A percentile compares a stretch with the other conserved stretches of the same genome.
Evolutionary conservation across 176 grass and related monocot species (phyloP).

Genomic region (Areca catechu): DNA sequence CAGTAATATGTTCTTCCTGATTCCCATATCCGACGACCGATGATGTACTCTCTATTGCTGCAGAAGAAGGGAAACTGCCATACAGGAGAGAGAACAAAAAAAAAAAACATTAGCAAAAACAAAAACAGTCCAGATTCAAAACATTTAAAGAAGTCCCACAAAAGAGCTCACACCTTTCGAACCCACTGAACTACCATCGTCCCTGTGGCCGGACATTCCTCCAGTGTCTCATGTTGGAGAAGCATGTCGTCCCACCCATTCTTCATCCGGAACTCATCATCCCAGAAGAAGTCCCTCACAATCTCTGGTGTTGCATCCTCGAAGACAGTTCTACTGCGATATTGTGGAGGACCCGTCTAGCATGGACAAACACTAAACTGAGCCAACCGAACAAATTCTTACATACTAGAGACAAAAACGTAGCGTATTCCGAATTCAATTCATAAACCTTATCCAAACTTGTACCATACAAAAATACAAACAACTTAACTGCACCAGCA

Average conservation of each 20-base stretch:
- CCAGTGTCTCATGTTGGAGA: conserved; percentile 51
- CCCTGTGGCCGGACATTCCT: conserved; percentile 60
- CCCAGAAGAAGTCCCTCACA: conserved; percentile 94
- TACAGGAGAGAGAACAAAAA: conserved; percentile 2
- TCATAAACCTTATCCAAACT: too few relatives aligned
- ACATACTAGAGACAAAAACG: neutral
- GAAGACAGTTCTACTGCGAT: conserved; percentile 72
- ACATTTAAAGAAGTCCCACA: neutral
- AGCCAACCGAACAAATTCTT: neutral
- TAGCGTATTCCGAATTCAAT: too few relatives aligned
- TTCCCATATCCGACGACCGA: conserved; percentile 86
- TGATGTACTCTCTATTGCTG: conserved; percentile 85
- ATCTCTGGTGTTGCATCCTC: conserved; percentile 64
- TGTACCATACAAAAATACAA: neutral
- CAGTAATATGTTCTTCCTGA: conserved; percentile 65
- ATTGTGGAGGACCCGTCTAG: conserved; percentile 68
- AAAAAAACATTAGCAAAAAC: conserved; percentile 1
- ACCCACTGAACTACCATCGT: conserved; percentile 79
- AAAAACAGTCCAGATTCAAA: conserved; percentile 1
- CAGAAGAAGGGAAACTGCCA: conserved; percentile 96
- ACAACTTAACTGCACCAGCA: neutral
- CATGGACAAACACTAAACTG: conserved; percentile 14
- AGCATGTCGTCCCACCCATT: conserved; percentile 94
- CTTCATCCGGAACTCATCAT: conserved; percentile 77
- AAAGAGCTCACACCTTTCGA: conserved; percentile 49